Evolutionary conservation across 208 protist species (phyloP).

Genomic region (Leishmania martiniquensis): DNA sequence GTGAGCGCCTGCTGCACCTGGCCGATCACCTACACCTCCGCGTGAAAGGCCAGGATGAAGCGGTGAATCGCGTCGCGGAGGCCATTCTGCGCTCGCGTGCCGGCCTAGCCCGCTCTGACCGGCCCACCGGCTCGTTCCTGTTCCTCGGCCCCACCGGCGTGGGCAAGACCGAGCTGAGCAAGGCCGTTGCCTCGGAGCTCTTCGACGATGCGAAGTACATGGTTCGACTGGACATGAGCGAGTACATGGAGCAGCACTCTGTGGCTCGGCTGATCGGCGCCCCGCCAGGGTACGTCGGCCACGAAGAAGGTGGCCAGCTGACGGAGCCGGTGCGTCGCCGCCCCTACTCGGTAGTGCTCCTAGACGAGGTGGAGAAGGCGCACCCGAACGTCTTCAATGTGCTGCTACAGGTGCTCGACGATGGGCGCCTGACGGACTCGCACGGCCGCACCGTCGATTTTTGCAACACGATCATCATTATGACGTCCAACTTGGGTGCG

Average conservation of each 20-base stretch:
- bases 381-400: conserved; percentile 97
- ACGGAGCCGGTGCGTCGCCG: conserved; percentile 98
- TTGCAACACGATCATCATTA: conserved; percentile 98
- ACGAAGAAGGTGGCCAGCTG: conserved; percentile 98
- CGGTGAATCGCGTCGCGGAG: conserved; percentile 95
- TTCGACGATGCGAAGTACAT: conserved; percentile 98
- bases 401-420: conserved; percentile 98
- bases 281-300: conserved; percentile 99
- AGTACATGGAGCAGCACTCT: conserved; percentile 98
- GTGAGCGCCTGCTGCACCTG: conserved; percentile 91
- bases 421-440: conserved; percentile 98
- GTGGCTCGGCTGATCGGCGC: conserved; percentile 98
- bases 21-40: conserved; percentile 80
- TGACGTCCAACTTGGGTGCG: conserved; percentile 97
- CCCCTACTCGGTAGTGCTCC: conserved; percentile 98
- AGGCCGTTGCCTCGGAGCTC: conserved; percentile 95
- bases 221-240: conserved; percentile 98
- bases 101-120: conserved; percentile 87
- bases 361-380: conserved; percentile 99
- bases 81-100: conserved; percentile 97
- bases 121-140: conserved; percentile 96
- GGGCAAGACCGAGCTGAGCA: conserved; percentile 97
- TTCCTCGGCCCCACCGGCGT: conserved; percentile 97
- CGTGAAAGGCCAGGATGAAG: conserved; percentile 97
- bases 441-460: conserved; percentile 98